phyloP scores from a whole-genome alignment of 2,329 filamentous ascomycete genomes.

The Scytalidium lignicola region DNA sequence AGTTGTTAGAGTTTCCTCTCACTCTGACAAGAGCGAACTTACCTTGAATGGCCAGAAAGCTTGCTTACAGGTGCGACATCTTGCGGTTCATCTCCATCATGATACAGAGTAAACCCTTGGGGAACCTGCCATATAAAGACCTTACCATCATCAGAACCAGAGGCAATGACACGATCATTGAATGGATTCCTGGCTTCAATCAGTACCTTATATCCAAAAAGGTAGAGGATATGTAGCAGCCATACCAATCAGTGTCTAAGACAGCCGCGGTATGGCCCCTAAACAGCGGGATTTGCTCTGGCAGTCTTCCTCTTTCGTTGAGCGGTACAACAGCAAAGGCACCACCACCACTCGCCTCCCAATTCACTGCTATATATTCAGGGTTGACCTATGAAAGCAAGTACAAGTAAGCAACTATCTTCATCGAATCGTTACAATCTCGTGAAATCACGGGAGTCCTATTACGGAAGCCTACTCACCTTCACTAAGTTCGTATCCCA shows the following conservation, averaged over 20 bases:
- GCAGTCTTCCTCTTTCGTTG: constrained; percentile 81
- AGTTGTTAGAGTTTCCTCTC: constrained; percentile 19
- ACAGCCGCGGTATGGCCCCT: constrained; percentile 93
- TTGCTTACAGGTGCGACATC: constrained; percentile 79
- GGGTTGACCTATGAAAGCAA: constrained; percentile 71
- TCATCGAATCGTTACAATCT: too few species aligned
- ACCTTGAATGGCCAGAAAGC: constrained; percentile 84
- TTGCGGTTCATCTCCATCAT: constrained; percentile 76
- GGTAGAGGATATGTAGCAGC: background rate
- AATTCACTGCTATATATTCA: constrained; percentile 94
- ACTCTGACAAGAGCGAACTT: constrained; percentile 22
- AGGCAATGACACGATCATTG: constrained; percentile 88
- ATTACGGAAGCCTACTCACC: constrained; percentile 42
- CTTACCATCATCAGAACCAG: constrained; percentile 94
- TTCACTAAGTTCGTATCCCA: constrained; percentile 99
- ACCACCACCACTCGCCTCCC: constrained; percentile 92
- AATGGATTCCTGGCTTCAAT: constrained; percentile 74
- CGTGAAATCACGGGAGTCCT: too few species aligned
- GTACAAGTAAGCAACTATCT: background rate
- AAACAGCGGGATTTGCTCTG: constrained; percentile 90
- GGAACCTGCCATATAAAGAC: constrained; percentile 96
- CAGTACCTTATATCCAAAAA: constrained; percentile 11
- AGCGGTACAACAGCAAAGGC: constrained; percentile 95
- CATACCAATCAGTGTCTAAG: constrained; percentile 92
- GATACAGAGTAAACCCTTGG: constrained; percentile 76